Conservation (phyloP, 768 basidiomycete genomes). For the Multifurca ochricompacta region DNA sequence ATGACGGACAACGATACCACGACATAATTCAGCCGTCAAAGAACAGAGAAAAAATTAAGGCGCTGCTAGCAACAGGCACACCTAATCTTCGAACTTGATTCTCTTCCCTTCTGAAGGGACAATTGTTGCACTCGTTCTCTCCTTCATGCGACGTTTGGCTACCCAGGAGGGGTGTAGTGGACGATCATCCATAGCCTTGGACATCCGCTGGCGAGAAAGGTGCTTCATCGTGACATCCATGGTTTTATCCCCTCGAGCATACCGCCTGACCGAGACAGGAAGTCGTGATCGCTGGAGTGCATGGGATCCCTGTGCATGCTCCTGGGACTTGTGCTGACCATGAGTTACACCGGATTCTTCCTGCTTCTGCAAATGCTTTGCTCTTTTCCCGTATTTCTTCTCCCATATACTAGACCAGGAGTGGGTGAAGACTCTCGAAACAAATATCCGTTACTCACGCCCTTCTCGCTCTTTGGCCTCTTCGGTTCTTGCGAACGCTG, state of each 20-base stretch:
- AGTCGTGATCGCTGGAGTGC: neutral
- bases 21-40: neutral
- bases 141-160: conserved; percentile 78
- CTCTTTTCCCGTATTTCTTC: conserved; percentile 86
- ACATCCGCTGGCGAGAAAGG: conserved; percentile 10
- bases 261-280: neutral
- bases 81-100: conserved; percentile 49
- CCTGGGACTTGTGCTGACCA: neutral
- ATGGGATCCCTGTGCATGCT: neutral
- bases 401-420: conserved; percentile 77
- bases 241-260: neutral
- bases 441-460: conserved; percentile 54
- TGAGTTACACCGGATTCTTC: conserved; percentile 14
- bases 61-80: neutral
- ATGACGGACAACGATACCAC: neutral
- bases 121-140: conserved; percentile 55
- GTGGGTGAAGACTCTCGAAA: neutral
- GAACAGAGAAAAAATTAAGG: neutral
- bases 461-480: conserved; percentile 89
- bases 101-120: conserved; percentile 75
- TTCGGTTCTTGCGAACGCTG: conserved; percentile 58
- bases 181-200: conserved; percentile 26
- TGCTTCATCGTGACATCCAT: neutral
- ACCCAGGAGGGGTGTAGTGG: conserved; percentile 94
- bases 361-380: conserved; percentile 81